phyloP scores from a whole-genome alignment of 345 rosid species.

The Boechera retrofracta region DNA sequence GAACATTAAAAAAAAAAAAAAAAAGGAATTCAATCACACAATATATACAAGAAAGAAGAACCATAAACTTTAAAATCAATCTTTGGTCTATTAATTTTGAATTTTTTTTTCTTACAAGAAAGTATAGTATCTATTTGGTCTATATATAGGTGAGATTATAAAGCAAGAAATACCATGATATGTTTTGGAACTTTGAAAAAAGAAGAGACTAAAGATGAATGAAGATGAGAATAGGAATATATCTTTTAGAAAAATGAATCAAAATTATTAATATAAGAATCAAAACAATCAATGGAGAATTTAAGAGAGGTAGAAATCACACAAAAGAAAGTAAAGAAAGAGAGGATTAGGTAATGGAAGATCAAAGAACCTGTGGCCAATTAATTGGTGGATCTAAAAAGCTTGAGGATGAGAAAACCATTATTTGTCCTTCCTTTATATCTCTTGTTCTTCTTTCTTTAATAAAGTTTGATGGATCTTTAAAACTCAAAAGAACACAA shows the following conservation, averaged over 20 bases:
- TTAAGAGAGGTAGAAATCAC: slow-evolving; percentile 32
- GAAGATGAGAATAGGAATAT: slow-evolving; percentile 48
- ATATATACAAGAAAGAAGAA: not conserved
- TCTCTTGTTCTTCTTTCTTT: slow-evolving; percentile 44
- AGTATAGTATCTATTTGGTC: slow-evolving; percentile 15
- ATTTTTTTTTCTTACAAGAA: not conserved
- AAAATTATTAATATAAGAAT: slow-evolving; percentile 42
- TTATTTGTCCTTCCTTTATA: slow-evolving; percentile 40
- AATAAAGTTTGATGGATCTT: slow-evolving; percentile 51
- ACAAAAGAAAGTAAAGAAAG: slow-evolving; percentile 32
- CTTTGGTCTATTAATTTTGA: not conserved
- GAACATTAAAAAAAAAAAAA: slow-evolving; percentile 17
- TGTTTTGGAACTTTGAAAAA: slow-evolving; percentile 35
- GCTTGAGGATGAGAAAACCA: slow-evolving; percentile 50
- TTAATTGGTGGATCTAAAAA: slow-evolving; percentile 47
- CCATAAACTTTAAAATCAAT: slow-evolving; percentile 13
- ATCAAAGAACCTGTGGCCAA: slow-evolving; percentile 48
- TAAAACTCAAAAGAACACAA: slow-evolving; percentile 48
- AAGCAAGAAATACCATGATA: slow-evolving; percentile 46
- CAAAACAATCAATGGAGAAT: slow-evolving; percentile 34
- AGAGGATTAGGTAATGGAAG: slow-evolving; percentile 31
- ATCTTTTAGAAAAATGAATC: slow-evolving; percentile 42
- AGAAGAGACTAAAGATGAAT: slow-evolving; percentile 41
- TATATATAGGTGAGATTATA: slow-evolving; percentile 43
- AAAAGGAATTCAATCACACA: slow-evolving; percentile 8